Evolutionary conservation across 2,329 filamentous ascomycete genomes (phyloP), one percentile per base, ranked within the genome.

Genomic region (Magnaporthiopsis incrustans): DNA sequence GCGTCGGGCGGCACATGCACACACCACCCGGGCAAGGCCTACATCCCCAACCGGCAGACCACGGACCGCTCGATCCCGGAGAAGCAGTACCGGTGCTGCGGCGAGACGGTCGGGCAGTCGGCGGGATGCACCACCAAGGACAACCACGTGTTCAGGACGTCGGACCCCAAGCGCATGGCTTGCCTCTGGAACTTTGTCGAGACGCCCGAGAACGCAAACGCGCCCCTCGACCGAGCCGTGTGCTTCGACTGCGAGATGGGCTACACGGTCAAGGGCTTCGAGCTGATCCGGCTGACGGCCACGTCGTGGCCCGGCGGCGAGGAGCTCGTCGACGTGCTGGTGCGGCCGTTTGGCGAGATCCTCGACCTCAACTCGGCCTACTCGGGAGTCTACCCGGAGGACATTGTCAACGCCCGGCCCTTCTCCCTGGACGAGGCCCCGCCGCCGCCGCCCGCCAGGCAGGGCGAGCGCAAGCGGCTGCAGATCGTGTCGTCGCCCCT

Each of bases 231-330:
- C 63, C 84, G 84, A 50, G 91, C 89, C 2, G 86, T 98, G 14
- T 89, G 87, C 67, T 94, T 99, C 70, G 95, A 99, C 74, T 98
- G 95, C 71, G 95, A 99, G 73, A 99, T 99, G 95, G 91, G 91
- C 5, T 98, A 96, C 72, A 99, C 96, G 0, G 90, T 91, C 0
- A 76, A 89, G 61, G 95, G 96, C 0, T 79, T 98, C 68, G 95
- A 99, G 74, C 82, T 99, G 25, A 88, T 98, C 64, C 91, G 95
- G 11, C 76, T 99, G 3, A 98, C 95, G 0, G 93, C 91, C 6
- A 89, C 94, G 4, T 86, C 89, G 12, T 99, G 95, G 93, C 94
- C 94, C 0, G 79, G 82, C 11, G 90, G 91, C 26, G 83, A 87
- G 63, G 82, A 84, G 63, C 75, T 99, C 0, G 78, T 98, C 6